phyloP scores from a whole-genome alignment of 768 basidiomycete genomes.

The Podaxis mareebaensis region DNA sequence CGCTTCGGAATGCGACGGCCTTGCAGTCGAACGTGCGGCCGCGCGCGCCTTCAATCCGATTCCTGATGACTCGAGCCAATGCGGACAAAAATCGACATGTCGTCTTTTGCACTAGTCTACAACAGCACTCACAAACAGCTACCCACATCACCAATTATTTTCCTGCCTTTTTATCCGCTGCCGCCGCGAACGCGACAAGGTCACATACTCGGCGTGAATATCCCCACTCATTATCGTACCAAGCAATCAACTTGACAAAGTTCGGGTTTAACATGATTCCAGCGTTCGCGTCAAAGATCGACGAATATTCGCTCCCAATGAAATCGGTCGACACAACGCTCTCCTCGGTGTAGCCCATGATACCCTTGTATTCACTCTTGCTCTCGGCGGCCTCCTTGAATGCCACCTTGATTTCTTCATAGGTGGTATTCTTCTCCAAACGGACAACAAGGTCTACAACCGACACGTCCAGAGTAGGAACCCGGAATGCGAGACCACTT shows the following conservation, averaged over 20 bases:
- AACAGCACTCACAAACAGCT: not conserved
- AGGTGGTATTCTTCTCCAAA: constrained; percentile 74
- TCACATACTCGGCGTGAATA: constrained; percentile 91
- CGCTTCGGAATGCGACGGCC: not conserved
- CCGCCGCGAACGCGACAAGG: constrained; percentile 76
- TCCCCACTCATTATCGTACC: constrained; percentile 94
- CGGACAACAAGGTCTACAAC: constrained; percentile 94
- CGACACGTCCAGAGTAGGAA: constrained; percentile 89
- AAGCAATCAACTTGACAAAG: constrained; percentile 94
- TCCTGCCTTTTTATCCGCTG: constrained; percentile 33
- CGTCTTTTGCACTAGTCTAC: not conserved
- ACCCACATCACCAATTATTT: constrained; percentile 9
- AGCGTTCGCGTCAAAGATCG: constrained; percentile 86
- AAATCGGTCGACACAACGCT: constrained; percentile 89
- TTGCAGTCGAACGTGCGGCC: not conserved
- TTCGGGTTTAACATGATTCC: constrained; percentile 85
- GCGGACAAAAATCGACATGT: not conserved
- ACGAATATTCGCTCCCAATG: constrained; percentile 68
- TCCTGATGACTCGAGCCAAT: not conserved
- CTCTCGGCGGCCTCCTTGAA: constrained; percentile 73
- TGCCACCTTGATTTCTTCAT: constrained; percentile 82
- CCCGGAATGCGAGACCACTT: constrained; percentile 90
- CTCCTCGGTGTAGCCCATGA: constrained; percentile 87
- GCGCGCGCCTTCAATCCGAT: not conserved
- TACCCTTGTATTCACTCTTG: constrained; percentile 48